A percentile compares a stretch with the other conserved stretches of the same genome.
Evolutionary conservation across 257 asterid species (phyloP).

Genomic region (Jacaranda mimosifolia): DNA sequence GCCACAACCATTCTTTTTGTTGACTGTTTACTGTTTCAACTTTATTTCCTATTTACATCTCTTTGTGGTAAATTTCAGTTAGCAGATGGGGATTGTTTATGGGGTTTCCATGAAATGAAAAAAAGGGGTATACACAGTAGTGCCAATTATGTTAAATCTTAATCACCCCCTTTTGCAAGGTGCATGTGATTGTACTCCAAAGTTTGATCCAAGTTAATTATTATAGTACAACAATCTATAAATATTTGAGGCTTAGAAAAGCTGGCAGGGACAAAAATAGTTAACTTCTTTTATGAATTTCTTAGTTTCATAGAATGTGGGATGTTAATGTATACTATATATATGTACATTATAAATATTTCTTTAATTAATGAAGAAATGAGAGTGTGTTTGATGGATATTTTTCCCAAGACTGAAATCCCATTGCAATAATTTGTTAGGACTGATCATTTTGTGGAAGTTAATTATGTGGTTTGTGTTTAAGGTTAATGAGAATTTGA

Average conservation of each 20-base stretch:
- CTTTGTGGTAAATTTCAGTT: constrained; percentile 42
- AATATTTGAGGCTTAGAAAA: not conserved
- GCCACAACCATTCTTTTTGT: constrained; percentile 45
- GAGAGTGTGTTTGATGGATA: not conserved
- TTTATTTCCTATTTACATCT: constrained; percentile 30
- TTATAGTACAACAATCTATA: not conserved
- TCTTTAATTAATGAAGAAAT: too few relatives aligned
- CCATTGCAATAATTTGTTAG: too few relatives aligned
- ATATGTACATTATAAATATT: too few relatives aligned
- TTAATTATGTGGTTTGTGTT: too few relatives aligned
- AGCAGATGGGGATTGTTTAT: constrained; percentile 34
- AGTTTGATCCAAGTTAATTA: not conserved
- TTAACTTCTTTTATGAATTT: not conserved
- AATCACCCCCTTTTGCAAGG: constrained; percentile 8
- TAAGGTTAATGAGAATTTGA: too few relatives aligned
- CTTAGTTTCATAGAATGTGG: not conserved
- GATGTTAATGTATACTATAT: not conserved
- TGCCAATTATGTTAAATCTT: constrained; percentile 36
- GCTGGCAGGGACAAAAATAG: constrained; percentile 22
- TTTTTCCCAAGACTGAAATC: not conserved
- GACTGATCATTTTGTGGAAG: too few relatives aligned
- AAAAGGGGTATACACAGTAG: constrained; percentile 29
- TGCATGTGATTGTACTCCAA: constrained; percentile 44
- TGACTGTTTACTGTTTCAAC: constrained; percentile 34
- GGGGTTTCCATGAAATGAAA: constrained; percentile 24